A percentile compares a stretch with the other conserved stretches of the same genome.
phyloP scores from a whole-genome alignment of 768 basidiomycete species.

The Russula sp. region DNA sequence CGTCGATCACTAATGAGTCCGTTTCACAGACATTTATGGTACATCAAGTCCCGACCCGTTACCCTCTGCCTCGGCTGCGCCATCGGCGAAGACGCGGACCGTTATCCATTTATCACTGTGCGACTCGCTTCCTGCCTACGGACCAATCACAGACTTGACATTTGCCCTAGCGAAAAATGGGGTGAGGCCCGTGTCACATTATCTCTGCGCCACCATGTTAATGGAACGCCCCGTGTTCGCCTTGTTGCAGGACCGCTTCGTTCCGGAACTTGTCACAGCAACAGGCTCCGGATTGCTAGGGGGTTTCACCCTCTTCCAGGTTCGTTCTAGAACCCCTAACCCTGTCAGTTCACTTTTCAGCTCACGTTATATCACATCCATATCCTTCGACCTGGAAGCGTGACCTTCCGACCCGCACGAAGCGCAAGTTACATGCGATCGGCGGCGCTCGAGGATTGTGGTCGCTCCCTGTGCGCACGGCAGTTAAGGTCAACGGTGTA shows the following conservation, averaged over 20 bases:
- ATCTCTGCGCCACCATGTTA: slow-evolving; percentile 12
- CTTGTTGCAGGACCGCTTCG: slow-evolving; percentile 56
- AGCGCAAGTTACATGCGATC: slow-evolving; percentile 73
- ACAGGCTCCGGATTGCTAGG: slow-evolving; percentile 75
- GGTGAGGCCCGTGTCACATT: slow-evolving; percentile 42
- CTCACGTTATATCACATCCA: slow-evolving; percentile 5
- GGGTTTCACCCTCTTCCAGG: slow-evolving; percentile 85
- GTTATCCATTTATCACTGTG: slow-evolving; percentile 68
- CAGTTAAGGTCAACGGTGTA: slow-evolving; percentile 56
- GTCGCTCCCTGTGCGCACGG: slow-evolving; percentile 73
- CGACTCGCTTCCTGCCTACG: slow-evolving; percentile 71
- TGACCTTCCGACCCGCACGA: slow-evolving; percentile 68
- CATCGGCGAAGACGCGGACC: slow-evolving; percentile 47
- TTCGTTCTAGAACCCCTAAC: slow-evolving; percentile 35
- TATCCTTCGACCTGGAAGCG: slow-evolving; percentile 43
- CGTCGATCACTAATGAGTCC: slow-evolving; percentile 15
- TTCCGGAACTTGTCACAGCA: slow-evolving; percentile 80
- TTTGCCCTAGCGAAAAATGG: slow-evolving; percentile 72
- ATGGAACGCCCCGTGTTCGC: slow-evolving; percentile 18
- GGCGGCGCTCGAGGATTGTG: slow-evolving; percentile 82
- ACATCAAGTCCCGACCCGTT: slow-evolving; percentile 41
- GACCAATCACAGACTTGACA: slow-evolving; percentile 71
- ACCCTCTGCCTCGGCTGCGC: slow-evolving; percentile 35
- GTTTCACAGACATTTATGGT: slow-evolving; percentile 55
- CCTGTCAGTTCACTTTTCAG: slow-evolving; percentile 9